Percentiles rank a stretch among this genome's conserved stretches.
These are phyloP conservation scores for Sporothrix globosa DNA, from an alignment of 2,329 filamentous ascomycete species.

Conservation along the genomic window DNA sequence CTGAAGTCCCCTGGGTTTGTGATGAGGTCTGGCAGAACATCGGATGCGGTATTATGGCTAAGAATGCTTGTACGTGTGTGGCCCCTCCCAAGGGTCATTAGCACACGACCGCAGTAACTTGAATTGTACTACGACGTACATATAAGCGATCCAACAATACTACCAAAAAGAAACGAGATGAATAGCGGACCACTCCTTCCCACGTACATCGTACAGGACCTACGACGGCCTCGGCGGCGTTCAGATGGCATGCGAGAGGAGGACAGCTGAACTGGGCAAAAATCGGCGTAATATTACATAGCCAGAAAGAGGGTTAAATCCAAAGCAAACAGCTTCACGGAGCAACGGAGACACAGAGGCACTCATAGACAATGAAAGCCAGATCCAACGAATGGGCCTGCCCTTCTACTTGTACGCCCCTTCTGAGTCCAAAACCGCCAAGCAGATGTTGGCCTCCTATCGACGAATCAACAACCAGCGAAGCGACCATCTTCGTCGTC, in stretches of 20 bases:
- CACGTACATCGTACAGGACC: neutral
- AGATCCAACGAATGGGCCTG: neutral
- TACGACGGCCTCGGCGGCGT: neutral
- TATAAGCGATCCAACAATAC: neutral
- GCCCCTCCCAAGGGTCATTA: too few species aligned
- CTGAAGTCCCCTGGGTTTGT: neutral
- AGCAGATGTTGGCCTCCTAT: too few species aligned
- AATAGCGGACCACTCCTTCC: neutral
- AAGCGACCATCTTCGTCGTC: too few species aligned
- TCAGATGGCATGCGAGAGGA: neutral
- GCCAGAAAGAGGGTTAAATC: neutral
- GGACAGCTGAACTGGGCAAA: neutral
- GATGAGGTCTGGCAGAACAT: neutral
- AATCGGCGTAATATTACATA: neutral
- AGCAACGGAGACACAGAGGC: neutral
- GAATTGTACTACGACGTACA: neutral
- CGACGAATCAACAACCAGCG: too few species aligned
- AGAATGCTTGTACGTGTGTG: neutral
- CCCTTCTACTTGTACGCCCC: slow-evolving; percentile 1
- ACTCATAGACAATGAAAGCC: too few species aligned
- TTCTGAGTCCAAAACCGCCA: too few species aligned
- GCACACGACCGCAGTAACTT: too few species aligned
- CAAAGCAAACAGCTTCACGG: neutral
- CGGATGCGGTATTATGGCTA: neutral
- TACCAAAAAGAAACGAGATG: neutral